These are phyloP conservation scores for Talaromyces islandicus DNA, from an alignment of 2,329 filamentous ascomycete genomes.

Conservation along the genomic window DNA sequence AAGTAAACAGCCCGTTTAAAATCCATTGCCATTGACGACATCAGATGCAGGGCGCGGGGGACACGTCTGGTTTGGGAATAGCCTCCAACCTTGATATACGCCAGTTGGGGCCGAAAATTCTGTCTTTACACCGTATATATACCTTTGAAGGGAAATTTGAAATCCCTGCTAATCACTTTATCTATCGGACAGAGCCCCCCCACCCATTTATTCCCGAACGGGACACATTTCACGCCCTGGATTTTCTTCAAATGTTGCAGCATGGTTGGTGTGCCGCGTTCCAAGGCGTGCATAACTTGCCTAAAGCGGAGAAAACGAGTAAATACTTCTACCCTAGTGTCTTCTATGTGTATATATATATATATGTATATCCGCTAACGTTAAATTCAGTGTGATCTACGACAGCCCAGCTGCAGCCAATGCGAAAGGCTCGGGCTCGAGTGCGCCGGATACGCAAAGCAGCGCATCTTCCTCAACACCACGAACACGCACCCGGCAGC, in stretches of 20 bases:
- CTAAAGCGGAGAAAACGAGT: neutral
- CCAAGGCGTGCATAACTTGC: neutral
- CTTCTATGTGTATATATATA: no score
- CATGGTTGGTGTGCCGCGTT: neutral
- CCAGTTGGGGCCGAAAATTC: no score
- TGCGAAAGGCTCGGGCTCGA: neutral
- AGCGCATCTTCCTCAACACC: no score
- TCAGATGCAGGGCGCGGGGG: neutral
- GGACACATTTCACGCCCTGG: neutral
- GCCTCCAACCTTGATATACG: no score
- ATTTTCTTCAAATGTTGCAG: neutral
- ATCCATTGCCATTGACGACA: no score
- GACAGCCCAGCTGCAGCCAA: neutral
- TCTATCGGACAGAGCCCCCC: no score
- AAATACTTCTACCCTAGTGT: no score
- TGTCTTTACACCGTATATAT: no score
- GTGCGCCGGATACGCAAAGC: neutral
- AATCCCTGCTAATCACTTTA: no score
- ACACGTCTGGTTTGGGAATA: neutral
- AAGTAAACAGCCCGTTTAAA: neutral
- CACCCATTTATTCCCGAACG: neutral
- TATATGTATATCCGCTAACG: neutral
- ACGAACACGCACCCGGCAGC: no score
- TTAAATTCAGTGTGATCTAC: neutral
- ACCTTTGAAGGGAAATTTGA: no score